Evolutionary conservation across 2,329 filamentous ascomycete species (phyloP).

Genomic region (Phialophora tarda): DNA sequence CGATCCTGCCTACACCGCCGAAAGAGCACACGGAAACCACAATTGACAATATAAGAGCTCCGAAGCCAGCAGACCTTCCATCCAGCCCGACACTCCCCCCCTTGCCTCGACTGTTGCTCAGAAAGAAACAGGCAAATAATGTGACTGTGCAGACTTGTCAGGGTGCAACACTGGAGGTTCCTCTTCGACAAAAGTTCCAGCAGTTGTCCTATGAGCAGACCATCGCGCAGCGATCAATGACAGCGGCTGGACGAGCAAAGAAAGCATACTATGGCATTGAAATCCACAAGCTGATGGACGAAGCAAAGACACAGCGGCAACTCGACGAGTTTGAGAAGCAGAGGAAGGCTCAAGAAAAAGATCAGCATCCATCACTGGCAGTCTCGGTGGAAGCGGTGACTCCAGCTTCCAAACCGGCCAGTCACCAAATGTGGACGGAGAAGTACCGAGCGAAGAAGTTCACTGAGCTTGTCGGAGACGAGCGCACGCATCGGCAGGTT

Average conservation of each 20-base stretch:
- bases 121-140: conserved; percentile 28
- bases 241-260: conserved; percentile 59
- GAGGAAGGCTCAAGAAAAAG: conserved; percentile 39
- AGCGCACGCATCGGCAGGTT: conserved; percentile 87
- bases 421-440: conserved; percentile 78
- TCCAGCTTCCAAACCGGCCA: conserved; percentile 44
- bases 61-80: conserved; percentile 1
- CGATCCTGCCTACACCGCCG: conserved; percentile 10
- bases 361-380: conserved; percentile 37
- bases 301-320: conserved; percentile 65
- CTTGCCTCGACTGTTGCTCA: conserved; percentile 30
- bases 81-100: conserved; percentile 18
- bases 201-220: conserved; percentile 58
- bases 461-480: conserved; percentile 91
- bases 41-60: background rate
- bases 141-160: conserved; percentile 54
- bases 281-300: conserved; percentile 80
- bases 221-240: conserved; percentile 59
- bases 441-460: conserved; percentile 94
- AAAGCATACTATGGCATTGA: conserved; percentile 87
- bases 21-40: conserved; percentile 19
- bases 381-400: conserved; percentile 41
- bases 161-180: conserved; percentile 55
- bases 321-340: conserved; percentile 41
- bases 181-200: conserved; percentile 46